These are phyloP conservation scores for Debaryomyces nepalensis DNA, from an alignment of 1,139 yeast species.

Conservation along the genomic window DNA sequence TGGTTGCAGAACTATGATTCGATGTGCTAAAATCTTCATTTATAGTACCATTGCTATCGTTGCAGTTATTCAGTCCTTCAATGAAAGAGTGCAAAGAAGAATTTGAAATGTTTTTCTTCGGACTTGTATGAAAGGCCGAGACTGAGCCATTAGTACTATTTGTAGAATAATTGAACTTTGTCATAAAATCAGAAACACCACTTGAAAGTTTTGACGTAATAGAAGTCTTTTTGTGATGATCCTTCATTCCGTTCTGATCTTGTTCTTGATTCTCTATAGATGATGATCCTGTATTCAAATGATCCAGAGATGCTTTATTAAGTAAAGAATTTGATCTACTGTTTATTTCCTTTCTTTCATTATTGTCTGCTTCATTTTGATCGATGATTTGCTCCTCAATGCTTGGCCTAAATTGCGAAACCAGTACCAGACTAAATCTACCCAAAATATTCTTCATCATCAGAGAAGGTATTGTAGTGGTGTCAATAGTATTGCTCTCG, in stretches of 20 bases:
- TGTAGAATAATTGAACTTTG: slow-evolving; percentile 35
- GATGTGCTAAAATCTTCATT: neutral
- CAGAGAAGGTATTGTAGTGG: slow-evolving; percentile 26
- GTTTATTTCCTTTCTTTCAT: slow-evolving; percentile 15
- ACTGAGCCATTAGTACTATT: slow-evolving; percentile 10
- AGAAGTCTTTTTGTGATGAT: slow-evolving; percentile 31
- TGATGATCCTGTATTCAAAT: slow-evolving; percentile 43
- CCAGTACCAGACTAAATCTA: slow-evolving; percentile 37
- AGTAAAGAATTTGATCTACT: slow-evolving; percentile 34
- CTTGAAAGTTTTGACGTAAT: slow-evolving; percentile 45
- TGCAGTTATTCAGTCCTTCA: slow-evolving; percentile 24
- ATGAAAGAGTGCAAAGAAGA: slow-evolving; percentile 41
- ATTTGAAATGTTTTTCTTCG: slow-evolving; percentile 30
- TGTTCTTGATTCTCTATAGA: slow-evolving; percentile 33
- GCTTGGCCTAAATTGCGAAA: slow-evolving; percentile 22
- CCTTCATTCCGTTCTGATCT: neutral
- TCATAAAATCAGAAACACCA: slow-evolving; percentile 50
- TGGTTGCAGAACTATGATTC: slow-evolving; percentile 13
- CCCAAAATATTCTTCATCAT: slow-evolving; percentile 45
- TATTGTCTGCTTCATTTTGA: slow-evolving; percentile 14
- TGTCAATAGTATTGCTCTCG: slow-evolving; percentile 16
- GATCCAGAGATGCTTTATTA: slow-evolving; percentile 38
- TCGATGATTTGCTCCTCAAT: slow-evolving; percentile 10
- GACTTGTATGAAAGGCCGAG: slow-evolving; percentile 11
- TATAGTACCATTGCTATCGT: slow-evolving; percentile 13